Percentiles rank a stretch among this genome's conserved stretches.
Evolutionary conservation across 2,329 filamentous ascomycete species (phyloP).

Genomic region (Penicillium sp.): DNA sequence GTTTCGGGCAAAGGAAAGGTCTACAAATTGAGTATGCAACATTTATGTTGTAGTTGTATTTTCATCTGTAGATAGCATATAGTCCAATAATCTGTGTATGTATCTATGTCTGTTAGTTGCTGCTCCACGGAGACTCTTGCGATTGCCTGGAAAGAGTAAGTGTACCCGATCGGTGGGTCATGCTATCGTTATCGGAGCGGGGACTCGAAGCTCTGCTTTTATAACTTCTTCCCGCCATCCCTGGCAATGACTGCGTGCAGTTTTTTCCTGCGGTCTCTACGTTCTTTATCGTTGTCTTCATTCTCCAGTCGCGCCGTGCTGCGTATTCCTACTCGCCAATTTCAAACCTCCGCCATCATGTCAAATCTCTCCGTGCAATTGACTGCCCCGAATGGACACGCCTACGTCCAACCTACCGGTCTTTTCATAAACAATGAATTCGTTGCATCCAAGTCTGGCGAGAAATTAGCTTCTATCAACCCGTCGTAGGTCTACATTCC

Average conservation of each 20-base stretch:
- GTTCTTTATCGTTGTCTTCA: constrained; percentile 8
- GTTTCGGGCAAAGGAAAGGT: no score
- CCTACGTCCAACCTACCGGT: constrained; percentile 67
- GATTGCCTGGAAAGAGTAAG: constrained; percentile 29
- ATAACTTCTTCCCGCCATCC: constrained; percentile 1
- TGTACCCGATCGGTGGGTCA: constrained; percentile 28
- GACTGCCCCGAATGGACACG: constrained; percentile 67
- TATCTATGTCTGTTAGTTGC: no score
- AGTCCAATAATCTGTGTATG: no score
- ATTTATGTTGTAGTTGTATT: no score
- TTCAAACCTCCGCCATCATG: constrained; percentile 35
- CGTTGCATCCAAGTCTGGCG: constrained; percentile 58
- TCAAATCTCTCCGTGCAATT: constrained; percentile 49
- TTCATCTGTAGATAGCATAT: no score
- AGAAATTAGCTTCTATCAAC: constrained; percentile 62
- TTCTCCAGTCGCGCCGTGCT: constrained; percentile 4
- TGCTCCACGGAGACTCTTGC: no score
- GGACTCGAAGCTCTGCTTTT: constrained; percentile 8
- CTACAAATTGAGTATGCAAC: no score
- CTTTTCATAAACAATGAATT: constrained; percentile 82
- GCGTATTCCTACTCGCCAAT: constrained; percentile 12
- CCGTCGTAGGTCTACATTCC: constrained; percentile 46
- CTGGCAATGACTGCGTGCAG: constrained; percentile 11
- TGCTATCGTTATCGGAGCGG: constrained; percentile 22
- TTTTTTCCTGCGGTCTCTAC: constrained; percentile 9